Conservation (phyloP, 768 basidiomycete species). For the Agaricus subrufescens region DNA sequence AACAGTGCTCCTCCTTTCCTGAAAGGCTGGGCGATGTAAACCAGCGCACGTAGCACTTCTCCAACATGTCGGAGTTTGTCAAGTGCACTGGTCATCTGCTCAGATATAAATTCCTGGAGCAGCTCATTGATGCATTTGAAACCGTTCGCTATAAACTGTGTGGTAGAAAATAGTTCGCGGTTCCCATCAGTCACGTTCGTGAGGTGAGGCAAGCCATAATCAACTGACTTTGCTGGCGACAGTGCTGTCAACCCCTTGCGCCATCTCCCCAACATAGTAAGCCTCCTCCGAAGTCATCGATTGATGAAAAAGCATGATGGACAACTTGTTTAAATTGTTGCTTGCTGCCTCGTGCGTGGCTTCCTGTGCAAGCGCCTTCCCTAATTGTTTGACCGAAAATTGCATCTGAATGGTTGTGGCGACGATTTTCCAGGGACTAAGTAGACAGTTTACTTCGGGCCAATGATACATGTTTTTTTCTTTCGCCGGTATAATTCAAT, state of each 20-base stretch:
- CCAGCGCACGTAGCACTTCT: slow-evolving; percentile 65
- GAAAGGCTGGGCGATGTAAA: slow-evolving; percentile 64
- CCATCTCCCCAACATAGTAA: slow-evolving; percentile 80
- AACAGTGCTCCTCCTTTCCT: slow-evolving; percentile 39
- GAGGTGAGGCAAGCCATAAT: not conserved
- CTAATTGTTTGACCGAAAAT: slow-evolving; percentile 69
- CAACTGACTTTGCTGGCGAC: slow-evolving; percentile 63
- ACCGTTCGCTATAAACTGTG: slow-evolving; percentile 73
- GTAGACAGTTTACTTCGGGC: slow-evolving; percentile 56
- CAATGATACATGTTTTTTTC: slow-evolving; percentile 53
- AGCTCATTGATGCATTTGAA: slow-evolving; percentile 60
- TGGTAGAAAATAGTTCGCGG: not conserved
- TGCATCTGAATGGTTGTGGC: slow-evolving; percentile 79
- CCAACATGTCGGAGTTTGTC: slow-evolving; percentile 51
- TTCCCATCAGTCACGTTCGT: not conserved
- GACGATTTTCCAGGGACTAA: slow-evolving; percentile 82
- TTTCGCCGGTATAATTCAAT: slow-evolving; percentile 10
- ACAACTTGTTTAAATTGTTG: slow-evolving; percentile 60
- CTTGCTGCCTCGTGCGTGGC: slow-evolving; percentile 51
- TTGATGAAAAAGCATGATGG: slow-evolving; percentile 63
- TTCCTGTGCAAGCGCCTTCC: slow-evolving; percentile 59
- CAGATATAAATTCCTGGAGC: slow-evolving; percentile 28
- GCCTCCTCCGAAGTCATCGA: slow-evolving; percentile 77
- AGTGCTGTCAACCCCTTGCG: slow-evolving; percentile 57
- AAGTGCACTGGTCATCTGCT: slow-evolving; percentile 22